Conservation (phyloP, 2,329 filamentous ascomycete genomes). For the Diaporthe citriasiana region DNA sequence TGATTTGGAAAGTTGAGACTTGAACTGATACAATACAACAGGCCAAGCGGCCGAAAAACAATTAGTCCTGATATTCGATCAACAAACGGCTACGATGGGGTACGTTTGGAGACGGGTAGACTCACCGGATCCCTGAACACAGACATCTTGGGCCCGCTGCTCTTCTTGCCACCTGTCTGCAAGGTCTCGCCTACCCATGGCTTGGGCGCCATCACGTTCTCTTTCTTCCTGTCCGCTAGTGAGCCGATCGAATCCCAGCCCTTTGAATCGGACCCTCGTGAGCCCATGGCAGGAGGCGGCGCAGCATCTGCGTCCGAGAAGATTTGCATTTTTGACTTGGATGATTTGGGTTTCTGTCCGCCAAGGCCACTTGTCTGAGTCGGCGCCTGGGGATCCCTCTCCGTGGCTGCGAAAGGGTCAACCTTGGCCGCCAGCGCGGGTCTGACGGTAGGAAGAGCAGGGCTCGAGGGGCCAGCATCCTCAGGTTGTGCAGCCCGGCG, state of each 20-base stretch:
- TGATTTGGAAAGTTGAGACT: slow-evolving; percentile 71
- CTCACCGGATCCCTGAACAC: slow-evolving; percentile 98
- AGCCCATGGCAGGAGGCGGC: slow-evolving; percentile 68
- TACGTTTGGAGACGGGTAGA: slow-evolving; percentile 50
- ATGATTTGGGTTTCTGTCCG: slow-evolving; percentile 71
- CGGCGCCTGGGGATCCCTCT: slow-evolving; percentile 76
- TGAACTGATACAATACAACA: slow-evolving; percentile 70
- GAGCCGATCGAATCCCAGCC: slow-evolving; percentile 96
- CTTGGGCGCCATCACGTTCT: slow-evolving; percentile 87
- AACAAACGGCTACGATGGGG: slow-evolving; percentile 73
- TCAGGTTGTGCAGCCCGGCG: slow-evolving; percentile 74
- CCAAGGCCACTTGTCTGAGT: slow-evolving; percentile 61
- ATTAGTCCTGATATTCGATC: slow-evolving; percentile 97
- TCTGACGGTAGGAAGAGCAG: slow-evolving; percentile 85
- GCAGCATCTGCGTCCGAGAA: slow-evolving; percentile 83
- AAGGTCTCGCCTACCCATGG: slow-evolving; percentile 95
- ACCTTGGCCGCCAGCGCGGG: slow-evolving; percentile 88
- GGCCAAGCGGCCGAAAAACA: slow-evolving; percentile 58
- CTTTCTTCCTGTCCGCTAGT: slow-evolving; percentile 90
- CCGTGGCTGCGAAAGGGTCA: slow-evolving; percentile 79
- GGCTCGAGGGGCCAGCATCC: slow-evolving; percentile 78
- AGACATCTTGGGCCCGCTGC: slow-evolving; percentile 82
- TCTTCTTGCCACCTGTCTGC: slow-evolving; percentile 87
- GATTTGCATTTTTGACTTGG: slow-evolving; percentile 87
- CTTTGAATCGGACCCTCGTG: slow-evolving; percentile 68